Evolutionary conservation across 176 grass and related monocot genomes (phyloP).

Genomic region (Stipa capillata): DNA sequence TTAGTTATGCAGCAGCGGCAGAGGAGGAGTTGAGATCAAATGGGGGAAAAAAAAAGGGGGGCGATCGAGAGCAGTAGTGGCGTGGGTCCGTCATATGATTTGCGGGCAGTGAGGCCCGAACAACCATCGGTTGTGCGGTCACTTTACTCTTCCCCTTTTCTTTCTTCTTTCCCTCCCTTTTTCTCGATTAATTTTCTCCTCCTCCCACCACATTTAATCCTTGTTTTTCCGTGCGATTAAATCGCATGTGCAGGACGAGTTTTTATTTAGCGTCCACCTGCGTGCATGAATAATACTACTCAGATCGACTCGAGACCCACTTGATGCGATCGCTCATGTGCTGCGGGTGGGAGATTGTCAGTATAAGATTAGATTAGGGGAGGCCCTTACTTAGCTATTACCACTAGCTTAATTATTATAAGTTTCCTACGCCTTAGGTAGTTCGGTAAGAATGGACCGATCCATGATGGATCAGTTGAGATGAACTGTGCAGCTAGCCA

Average conservation of each 20-base stretch:
- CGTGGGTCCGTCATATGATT: conserved; percentile 25
- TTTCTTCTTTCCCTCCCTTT: neutral
- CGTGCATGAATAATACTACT: neutral
- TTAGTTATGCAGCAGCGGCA: conserved; percentile 9
- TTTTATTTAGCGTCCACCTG: neutral
- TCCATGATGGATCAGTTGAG: neutral
- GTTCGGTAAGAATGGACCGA: neutral
- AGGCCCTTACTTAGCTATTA: neutral
- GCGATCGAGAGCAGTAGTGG: neutral
- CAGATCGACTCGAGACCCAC: neutral
- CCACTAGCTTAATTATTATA: neutral
- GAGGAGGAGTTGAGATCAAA: neutral
- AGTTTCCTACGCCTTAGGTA: too few species aligned
- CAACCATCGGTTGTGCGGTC: conserved; percentile 60
- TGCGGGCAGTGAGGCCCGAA: conserved; percentile 24
- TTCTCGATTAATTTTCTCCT: neutral
- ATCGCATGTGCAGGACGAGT: conserved; percentile 14
- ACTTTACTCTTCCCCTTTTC: conserved; percentile 24
- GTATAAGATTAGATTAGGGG: neutral
- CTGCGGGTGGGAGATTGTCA: neutral
- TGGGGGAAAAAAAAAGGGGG: neutral
- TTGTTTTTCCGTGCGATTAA: neutral
- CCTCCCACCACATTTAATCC: neutral
- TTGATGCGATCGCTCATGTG: conserved; percentile 19
- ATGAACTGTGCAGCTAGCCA: neutral